Percentiles rank a stretch among this genome's conserved stretches.
Evolutionary conservation across 305 asterid species (phyloP).

Genomic region (Plantago rigida): DNA sequence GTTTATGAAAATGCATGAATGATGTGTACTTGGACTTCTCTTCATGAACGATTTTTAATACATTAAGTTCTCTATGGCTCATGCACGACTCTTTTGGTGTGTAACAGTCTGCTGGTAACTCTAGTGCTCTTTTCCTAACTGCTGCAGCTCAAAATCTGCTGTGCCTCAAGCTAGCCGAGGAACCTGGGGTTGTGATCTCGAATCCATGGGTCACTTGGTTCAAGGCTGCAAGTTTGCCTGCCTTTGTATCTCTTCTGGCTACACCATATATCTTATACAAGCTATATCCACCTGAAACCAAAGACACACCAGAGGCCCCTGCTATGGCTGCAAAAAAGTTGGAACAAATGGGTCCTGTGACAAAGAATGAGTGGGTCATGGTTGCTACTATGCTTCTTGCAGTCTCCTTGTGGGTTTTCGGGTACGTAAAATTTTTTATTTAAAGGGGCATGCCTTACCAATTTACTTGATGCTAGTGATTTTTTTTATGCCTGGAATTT

Average conservation of each 20-base stretch:
- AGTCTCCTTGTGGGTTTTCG: slow-evolving; percentile 80
- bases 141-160: slow-evolving; percentile 98
- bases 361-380: slow-evolving; percentile 84
- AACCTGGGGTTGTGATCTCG: slow-evolving; percentile 71
- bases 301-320: slow-evolving; percentile 95
- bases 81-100: slow-evolving; percentile 36
- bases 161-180: slow-evolving; percentile 92
- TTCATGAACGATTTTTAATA: neutral
- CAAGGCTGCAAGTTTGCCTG: slow-evolving; percentile 89
- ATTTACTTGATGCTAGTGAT: neutral
- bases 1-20: neutral
- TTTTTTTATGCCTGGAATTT: slow-evolving; percentile 2
- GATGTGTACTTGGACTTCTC: neutral
- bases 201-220: slow-evolving; percentile 96
- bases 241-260: slow-evolving; percentile 60
- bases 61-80: slow-evolving; percentile 23
- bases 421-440: slow-evolving; percentile 40
- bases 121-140: slow-evolving; percentile 97
- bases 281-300: slow-evolving; percentile 83
- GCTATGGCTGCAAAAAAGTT: slow-evolving; percentile 77
- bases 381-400: slow-evolving; percentile 94
- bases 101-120: slow-evolving; percentile 86
- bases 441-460: neutral
- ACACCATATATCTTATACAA: slow-evolving; percentile 77
- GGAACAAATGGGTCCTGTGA: slow-evolving; percentile 78